A percentile compares a stretch with the other conserved stretches of the same genome.
phyloP scores from a whole-genome alignment of 139 green algal species.

The Micromonas pusilla region DNA sequence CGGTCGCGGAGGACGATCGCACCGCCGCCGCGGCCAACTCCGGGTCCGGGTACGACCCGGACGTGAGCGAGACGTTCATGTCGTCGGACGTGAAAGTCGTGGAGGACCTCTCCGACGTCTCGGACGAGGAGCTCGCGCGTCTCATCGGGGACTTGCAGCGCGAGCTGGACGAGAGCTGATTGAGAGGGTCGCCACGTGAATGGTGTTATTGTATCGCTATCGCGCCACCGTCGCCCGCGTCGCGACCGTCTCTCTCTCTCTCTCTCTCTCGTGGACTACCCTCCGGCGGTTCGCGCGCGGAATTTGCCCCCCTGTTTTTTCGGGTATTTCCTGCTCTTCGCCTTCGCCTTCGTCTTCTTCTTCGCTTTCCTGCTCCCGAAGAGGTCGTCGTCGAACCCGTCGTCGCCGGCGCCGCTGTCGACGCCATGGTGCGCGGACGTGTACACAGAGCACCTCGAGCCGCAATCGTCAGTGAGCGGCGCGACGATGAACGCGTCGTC shows the following conservation, averaged over 20 bases:
- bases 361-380: neutral
- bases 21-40: neutral
- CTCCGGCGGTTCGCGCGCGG: neutral
- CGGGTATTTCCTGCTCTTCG: neutral
- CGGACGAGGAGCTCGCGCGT: neutral
- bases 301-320: neutral
- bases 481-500: neutral
- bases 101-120: neutral
- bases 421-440: neutral
- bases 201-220: too few relatives aligned
- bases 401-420: too few relatives aligned
- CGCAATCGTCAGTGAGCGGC: neutral
- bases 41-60: too few relatives aligned
- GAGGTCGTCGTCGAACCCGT: neutral
- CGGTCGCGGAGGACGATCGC: neutral
- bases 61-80: neutral
- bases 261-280: too few relatives aligned
- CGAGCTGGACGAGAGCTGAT: neutral
- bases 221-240: neutral
- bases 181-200: too few relatives aligned
- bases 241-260: neutral
- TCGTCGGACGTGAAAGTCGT: neutral
- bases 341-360: neutral
- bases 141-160: neutral
- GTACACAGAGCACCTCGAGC: neutral